phyloP scores from a whole-genome alignment of 768 basidiomycete genomes.

The Baorangia bicolor region DNA sequence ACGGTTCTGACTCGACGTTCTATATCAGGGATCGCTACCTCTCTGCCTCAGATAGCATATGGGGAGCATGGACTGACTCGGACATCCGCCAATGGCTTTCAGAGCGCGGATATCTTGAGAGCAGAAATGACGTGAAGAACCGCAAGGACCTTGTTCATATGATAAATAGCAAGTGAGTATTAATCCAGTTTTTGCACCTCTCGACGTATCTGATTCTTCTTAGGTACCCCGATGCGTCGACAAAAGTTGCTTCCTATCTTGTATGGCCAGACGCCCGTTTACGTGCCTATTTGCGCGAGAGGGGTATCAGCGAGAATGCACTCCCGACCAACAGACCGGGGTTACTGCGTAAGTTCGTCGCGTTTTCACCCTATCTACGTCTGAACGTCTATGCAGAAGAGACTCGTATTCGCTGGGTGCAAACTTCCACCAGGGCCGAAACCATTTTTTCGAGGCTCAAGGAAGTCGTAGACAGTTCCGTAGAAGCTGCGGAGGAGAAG shows the following conservation, averaged over 20 bases:
- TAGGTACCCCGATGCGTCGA: slow-evolving; percentile 53
- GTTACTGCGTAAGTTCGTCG: slow-evolving; percentile 62
- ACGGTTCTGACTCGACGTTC: neutral
- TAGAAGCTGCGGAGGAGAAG: slow-evolving; percentile 76
- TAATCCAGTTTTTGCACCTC: accelerated
- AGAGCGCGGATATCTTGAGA: slow-evolving; percentile 63
- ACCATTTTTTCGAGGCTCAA: slow-evolving; percentile 58
- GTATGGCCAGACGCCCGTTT: slow-evolving; percentile 93
- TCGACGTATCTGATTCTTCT: neutral
- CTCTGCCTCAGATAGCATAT: slow-evolving; percentile 57
- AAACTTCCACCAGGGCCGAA: slow-evolving; percentile 57
- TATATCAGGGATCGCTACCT: slow-evolving; percentile 62
- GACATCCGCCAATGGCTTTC: slow-evolving; percentile 74
- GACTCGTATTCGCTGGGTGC: slow-evolving; percentile 76
- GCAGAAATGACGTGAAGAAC: slow-evolving; percentile 50
- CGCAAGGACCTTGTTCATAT: slow-evolving; percentile 75
- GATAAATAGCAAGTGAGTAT: slow-evolving; percentile 65
- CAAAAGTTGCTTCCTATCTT: slow-evolving; percentile 62
- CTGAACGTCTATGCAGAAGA: slow-evolving; percentile 49
- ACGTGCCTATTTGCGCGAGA: slow-evolving; percentile 81
- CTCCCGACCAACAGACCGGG: slow-evolving; percentile 67
- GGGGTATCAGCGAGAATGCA: slow-evolving; percentile 67
- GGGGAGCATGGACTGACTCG: slow-evolving; percentile 70
- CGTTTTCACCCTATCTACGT: neutral
- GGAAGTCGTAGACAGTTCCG: slow-evolving; percentile 63